A percentile compares a stretch with the other conserved stretches of the same genome.
Evolutionary conservation across 202 grass and related monocot genomes (phyloP).

Genomic region (Dendrocalamus latiflorus): DNA sequence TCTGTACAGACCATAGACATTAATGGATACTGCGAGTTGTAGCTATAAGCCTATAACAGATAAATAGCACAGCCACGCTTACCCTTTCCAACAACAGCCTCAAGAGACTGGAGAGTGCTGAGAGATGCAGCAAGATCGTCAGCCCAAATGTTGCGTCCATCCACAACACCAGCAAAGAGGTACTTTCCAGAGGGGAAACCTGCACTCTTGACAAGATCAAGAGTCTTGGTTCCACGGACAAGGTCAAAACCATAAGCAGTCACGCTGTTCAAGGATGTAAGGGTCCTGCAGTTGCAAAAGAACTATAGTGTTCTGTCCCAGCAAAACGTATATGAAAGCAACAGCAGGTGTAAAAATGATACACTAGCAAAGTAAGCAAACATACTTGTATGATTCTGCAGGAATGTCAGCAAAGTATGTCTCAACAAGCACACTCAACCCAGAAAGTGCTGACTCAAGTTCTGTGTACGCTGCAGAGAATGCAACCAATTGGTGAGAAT

Average conservation of each 20-base stretch:
- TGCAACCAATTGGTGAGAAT: slow-evolving; percentile 57
- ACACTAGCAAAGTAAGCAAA: neutral
- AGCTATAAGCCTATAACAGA: neutral
- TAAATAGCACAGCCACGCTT: slow-evolving; percentile 2
- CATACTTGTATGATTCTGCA: slow-evolving; percentile 80
- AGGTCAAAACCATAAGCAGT: slow-evolving; percentile 89
- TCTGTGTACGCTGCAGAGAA: slow-evolving; percentile 79
- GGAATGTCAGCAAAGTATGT: slow-evolving; percentile 94
- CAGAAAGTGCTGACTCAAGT: slow-evolving; percentile 63
- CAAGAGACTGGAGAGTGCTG: slow-evolving; percentile 57
- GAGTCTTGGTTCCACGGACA: slow-evolving; percentile 77
- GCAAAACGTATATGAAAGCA: neutral
- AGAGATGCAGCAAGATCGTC: slow-evolving; percentile 82
- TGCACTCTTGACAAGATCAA: slow-evolving; percentile 68
- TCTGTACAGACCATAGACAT: slow-evolving; percentile 33
- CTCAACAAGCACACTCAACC: slow-evolving; percentile 75
- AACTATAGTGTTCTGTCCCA: neutral
- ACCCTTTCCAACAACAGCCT: slow-evolving; percentile 89
- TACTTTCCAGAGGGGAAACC: slow-evolving; percentile 82
- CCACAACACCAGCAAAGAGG: slow-evolving; percentile 91
- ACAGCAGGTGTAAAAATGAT: neutral
- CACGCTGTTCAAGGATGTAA: slow-evolving; percentile 63
- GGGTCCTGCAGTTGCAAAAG: slow-evolving; percentile 53
- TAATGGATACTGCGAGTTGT: neutral
- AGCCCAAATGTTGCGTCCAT: slow-evolving; percentile 95